phyloP scores from a whole-genome alignment of 495 filamentous ascomycete genomes.

The Hyaloscypha hepaticicola region DNA sequence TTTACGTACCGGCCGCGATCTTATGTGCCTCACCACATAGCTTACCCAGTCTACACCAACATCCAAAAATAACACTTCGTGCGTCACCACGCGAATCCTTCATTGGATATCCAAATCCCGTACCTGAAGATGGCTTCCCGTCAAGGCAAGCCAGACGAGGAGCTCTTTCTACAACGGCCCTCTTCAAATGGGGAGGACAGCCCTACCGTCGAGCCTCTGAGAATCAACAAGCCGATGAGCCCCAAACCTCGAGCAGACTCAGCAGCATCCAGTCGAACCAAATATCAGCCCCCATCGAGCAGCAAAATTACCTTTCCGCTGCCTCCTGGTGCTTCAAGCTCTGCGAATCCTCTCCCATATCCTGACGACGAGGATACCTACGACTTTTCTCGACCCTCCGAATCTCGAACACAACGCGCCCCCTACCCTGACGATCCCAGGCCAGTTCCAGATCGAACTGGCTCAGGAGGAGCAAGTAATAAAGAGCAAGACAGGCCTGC shows the following conservation, averaged over 20 bases:
- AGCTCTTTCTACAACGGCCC: constrained; percentile 71
- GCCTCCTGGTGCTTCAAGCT: constrained; percentile 62
- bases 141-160: constrained; percentile 61
- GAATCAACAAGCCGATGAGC: constrained; percentile 73
- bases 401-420: constrained; percentile 41
- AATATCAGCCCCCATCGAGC: constrained; percentile 44
- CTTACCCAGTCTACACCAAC: constrained; percentile 23
- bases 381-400: constrained; percentile 38
- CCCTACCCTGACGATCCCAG: constrained; percentile 50
- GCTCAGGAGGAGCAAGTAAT: constrained; percentile 17
- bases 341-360: constrained; percentile 67
- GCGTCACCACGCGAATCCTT: constrained; percentile 28
- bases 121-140: constrained; percentile 29
- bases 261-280: constrained; percentile 43
- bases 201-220: constrained; percentile 78
- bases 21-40: constrained; percentile 25
- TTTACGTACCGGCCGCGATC: constrained; percentile 26
- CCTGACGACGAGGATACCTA: constrained; percentile 66
- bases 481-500: constrained; percentile 22
- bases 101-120: constrained; percentile 19
- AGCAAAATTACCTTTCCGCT: constrained; percentile 49
- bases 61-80: constrained; percentile 32
- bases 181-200: constrained; percentile 55
- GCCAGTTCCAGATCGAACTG: constrained; percentile 26
- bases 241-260: constrained; percentile 47